Evolutionary conservation across 495 filamentous ascomycete species (phyloP), one percentile per base, ranked within the genome.

Genomic region (Tuber aestivum): DNA sequence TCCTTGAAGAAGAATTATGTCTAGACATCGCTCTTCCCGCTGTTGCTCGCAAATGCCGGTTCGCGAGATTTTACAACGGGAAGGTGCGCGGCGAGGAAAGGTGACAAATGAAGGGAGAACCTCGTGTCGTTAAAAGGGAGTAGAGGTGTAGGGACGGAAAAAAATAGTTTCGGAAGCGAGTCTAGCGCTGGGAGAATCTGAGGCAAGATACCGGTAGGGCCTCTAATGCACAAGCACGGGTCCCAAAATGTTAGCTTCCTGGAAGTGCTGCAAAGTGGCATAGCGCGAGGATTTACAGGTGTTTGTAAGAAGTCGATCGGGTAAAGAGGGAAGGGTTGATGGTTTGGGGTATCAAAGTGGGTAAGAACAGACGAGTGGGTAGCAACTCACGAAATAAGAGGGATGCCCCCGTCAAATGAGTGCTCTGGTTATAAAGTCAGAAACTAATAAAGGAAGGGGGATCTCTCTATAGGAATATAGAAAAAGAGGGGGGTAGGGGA

Each of bases 1-100:
- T 99, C 77, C 96, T 89, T 82, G 95, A 97, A 77, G 82, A 83
- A 72, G 78, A 73, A 70, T 73, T 79, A 27, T 79, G 78, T n/a
- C 78, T 73, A 68, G 78, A 79, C 78, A 79, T 79, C 70, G 41
- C 70, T 79, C 35, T 68, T 41, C 74, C 74, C 44, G 41, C 76
- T 73, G 14, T 41, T 72, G 38, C 41, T 77, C 35, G 56, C 56
- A 65, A 65, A 65, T 65, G 56, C 70, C 75, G 69, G 65, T 56
- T 72, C 73, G 50, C 45, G 76, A 61, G 45, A 70, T 65, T 16
- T 35, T 65, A 65, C 35, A 35, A 35, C 12, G 56, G 27, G 56
- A 14, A 27, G 10, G n/a, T 6, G 16, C 18, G 5, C 27, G 0
- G 27, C 18, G 56, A 32, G 23, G 23, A 18, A 65, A 65, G n/a